These are phyloP conservation scores for Pelargonium exstipulatum DNA, from an alignment of 441 rosid species.

Conservation along the genomic window DNA sequence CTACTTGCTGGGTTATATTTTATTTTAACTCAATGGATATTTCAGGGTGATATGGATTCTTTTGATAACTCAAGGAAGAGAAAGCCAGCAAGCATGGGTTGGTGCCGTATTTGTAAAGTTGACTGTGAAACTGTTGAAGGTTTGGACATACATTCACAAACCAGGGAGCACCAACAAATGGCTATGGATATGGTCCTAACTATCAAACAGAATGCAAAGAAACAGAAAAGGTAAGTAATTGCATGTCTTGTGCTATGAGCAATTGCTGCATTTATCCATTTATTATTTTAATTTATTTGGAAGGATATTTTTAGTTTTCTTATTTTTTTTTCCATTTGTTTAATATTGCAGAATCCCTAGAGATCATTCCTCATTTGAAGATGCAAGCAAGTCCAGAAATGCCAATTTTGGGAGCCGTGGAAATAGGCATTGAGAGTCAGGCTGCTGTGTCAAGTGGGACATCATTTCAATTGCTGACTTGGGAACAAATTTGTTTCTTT, in stretches of 20 bases:
- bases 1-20: not conserved
- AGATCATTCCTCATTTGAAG: constrained; percentile 40
- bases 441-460: constrained; percentile 21
- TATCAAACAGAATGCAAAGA: constrained; percentile 63
- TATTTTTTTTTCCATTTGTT: constrained; percentile 9
- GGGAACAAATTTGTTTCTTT: constrained; percentile 28
- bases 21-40: constrained; percentile 15
- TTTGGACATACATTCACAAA: constrained; percentile 64
- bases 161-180: constrained; percentile 68
- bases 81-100: constrained; percentile 52
- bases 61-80: constrained; percentile 52
- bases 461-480: constrained; percentile 19
- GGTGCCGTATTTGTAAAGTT: constrained; percentile 81
- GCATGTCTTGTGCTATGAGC: not conserved
- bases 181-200: constrained; percentile 59
- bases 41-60: constrained; percentile 47
- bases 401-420: constrained; percentile 40
- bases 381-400: constrained; percentile 40
- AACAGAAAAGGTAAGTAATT: constrained; percentile 53
- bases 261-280: constrained; percentile 1
- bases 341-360: constrained; percentile 32
- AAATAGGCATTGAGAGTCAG: constrained; percentile 35
- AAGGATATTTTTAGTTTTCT: not conserved
- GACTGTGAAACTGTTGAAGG: constrained; percentile 77
- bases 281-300: not conserved